A percentile compares a stretch with the other conserved stretches of the same genome.
phyloP scores from a whole-genome alignment of 495 filamentous ascomycete genomes.

The Talaromyces proteolyticus region DNA sequence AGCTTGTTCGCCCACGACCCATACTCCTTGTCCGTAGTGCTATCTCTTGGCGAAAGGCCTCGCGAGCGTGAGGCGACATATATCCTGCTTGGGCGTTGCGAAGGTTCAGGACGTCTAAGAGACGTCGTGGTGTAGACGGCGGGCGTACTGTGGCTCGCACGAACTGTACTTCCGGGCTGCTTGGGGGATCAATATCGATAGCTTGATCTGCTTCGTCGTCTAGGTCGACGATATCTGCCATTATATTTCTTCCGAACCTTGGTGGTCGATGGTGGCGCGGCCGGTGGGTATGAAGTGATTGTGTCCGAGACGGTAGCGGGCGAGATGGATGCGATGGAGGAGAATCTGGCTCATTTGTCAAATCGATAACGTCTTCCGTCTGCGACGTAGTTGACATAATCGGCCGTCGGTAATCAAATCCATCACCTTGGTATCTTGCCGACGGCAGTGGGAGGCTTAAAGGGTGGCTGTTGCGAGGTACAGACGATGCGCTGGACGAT shows the following conservation, averaged over 20 bases:
- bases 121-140: neutral
- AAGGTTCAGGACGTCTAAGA: constrained; percentile 13
- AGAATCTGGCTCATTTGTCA: constrained; percentile 45
- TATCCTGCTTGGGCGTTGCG: constrained; percentile 3
- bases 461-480: constrained; percentile 9
- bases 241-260: constrained; percentile 27
- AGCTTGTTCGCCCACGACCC: neutral
- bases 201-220: constrained; percentile 15
- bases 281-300: constrained; percentile 1
- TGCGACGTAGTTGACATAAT: constrained; percentile 18
- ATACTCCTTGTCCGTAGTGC: constrained; percentile 8
- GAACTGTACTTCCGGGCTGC: constrained; percentile 35
- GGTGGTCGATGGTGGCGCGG: constrained; percentile 17
- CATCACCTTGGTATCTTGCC: constrained; percentile 35
- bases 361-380: constrained; percentile 44
- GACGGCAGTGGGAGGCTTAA: constrained; percentile 15
- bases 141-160: constrained; percentile 20
- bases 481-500: constrained; percentile 16
- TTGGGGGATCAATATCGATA: constrained; percentile 15
- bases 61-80: constrained; percentile 2
- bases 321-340: constrained; percentile 14
- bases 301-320: neutral
- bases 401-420: constrained; percentile 45
- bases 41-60: constrained; percentile 10
- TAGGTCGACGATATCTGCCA: constrained; percentile 31